Evolutionary conservation across 306 rosid species (phyloP).

Genomic region (Gleditsia sinensis): DNA sequence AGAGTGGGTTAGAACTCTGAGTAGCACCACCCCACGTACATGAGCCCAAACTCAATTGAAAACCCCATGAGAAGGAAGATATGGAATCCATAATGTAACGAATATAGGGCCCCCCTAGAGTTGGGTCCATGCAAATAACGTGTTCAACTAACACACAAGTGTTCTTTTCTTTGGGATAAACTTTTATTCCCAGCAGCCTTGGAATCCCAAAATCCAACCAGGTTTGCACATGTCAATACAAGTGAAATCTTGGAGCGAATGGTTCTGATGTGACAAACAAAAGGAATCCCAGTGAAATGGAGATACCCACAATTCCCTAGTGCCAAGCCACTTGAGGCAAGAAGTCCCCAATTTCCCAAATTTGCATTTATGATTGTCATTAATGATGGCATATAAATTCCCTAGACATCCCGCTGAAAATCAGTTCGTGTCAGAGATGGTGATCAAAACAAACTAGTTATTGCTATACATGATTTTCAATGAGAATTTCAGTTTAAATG

Average conservation of each 20-base stretch:
- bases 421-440: no score
- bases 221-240: constrained; percentile 36
- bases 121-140: no score
- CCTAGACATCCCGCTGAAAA: constrained; percentile 50
- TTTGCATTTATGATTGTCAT: constrained; percentile 43
- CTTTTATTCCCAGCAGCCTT: constrained; percentile 1
- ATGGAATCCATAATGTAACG: no score
- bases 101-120: no score
- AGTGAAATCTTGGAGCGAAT: constrained; percentile 36
- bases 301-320: constrained; percentile 20
- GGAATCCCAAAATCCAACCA: constrained; percentile 27
- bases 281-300: constrained; percentile 26
- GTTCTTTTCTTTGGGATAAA: no score
- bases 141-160: no score
- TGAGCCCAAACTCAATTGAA: no score
- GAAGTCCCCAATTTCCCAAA: constrained; percentile 43
- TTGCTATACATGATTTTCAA: constrained; percentile 32
- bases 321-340: constrained; percentile 43
- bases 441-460: constrained; percentile 13
- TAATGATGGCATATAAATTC: constrained; percentile 42
- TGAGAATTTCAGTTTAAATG: constrained; percentile 33
- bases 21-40: no score
- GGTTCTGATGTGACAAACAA: constrained; percentile 31
- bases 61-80: no score
- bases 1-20: no score